A percentile compares a stretch with the other conserved stretches of the same genome.
phyloP scores from a whole-genome alignment of 2,329 filamentous ascomycete species.

The Penicillium sp. region DNA sequence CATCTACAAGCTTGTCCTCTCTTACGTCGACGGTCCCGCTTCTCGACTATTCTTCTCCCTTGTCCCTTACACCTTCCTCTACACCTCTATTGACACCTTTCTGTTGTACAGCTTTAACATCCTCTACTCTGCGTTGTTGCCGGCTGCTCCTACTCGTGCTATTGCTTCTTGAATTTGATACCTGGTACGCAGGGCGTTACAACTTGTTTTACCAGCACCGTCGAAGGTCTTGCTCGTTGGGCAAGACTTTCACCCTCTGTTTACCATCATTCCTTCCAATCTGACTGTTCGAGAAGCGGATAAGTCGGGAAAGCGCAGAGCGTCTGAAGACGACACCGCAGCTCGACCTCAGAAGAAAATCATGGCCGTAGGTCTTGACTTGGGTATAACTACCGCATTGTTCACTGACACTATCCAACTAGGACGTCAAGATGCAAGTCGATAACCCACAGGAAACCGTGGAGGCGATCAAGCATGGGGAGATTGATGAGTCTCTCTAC shows the following conservation, averaged over 20 bases:
- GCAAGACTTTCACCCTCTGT: slow-evolving; percentile 39
- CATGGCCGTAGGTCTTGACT: slow-evolving; percentile 44
- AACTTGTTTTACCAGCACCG: slow-evolving; percentile 23
- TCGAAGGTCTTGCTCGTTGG: slow-evolving; percentile 40
- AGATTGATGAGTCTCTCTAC: slow-evolving; percentile 64
- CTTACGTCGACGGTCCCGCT: slow-evolving; percentile 25
- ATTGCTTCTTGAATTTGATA: slow-evolving; percentile 18
- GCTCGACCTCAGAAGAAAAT: slow-evolving; percentile 49
- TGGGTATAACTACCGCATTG: slow-evolving; percentile 3
- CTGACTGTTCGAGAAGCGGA: slow-evolving; percentile 41
- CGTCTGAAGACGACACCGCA: slow-evolving; percentile 45
- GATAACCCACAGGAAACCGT: slow-evolving; percentile 55
- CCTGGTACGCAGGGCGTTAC: slow-evolving; percentile 28
- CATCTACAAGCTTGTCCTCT: slow-evolving; percentile 17
- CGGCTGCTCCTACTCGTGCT: slow-evolving; percentile 8
- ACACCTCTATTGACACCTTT: not conserved
- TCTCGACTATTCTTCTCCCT: slow-evolving; percentile 12
- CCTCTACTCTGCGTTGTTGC: slow-evolving; percentile 3
- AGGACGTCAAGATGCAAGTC: slow-evolving; percentile 58
- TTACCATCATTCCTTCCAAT: slow-evolving; percentile 42
- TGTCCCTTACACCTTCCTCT: slow-evolving; percentile 16
- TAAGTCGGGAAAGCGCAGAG: slow-evolving; percentile 51
- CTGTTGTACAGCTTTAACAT: slow-evolving; percentile 5
- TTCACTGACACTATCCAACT: slow-evolving; percentile 10
- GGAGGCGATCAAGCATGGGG: slow-evolving; percentile 58